Evolutionary conservation across 805 yeast genomes (phyloP).

Genomic region (Candida sonorensis): DNA sequence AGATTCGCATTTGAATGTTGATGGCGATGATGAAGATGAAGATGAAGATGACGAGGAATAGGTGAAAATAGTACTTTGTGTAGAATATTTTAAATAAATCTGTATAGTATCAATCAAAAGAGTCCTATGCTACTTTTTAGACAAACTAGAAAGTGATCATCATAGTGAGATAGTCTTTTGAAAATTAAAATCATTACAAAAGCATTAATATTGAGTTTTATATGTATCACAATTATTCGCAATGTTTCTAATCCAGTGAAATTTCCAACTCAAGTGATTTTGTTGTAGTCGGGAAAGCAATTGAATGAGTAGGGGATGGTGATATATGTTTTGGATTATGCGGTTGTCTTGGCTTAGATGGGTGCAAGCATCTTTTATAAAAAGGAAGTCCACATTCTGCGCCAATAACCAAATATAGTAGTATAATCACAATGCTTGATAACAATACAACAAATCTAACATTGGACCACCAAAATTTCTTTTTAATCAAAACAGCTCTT

Average conservation of each 20-base stretch:
- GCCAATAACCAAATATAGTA: slow-evolving; percentile 42
- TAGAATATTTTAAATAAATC: slow-evolving; percentile 1
- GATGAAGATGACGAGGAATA: slow-evolving; percentile 10
- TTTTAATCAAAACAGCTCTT: slow-evolving; percentile 53
- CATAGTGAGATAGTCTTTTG: too few relatives aligned
- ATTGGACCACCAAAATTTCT: slow-evolving; percentile 66
- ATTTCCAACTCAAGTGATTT: too few relatives aligned
- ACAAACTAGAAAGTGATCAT: too few relatives aligned
- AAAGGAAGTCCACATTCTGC: slow-evolving; percentile 49
- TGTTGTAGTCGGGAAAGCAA: too few relatives aligned
- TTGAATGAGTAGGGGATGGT: too few relatives aligned
- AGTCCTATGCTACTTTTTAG: too few relatives aligned
- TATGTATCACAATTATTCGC: too few relatives aligned
- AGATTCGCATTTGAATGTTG: slow-evolving; percentile 4
- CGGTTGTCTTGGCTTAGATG: slow-evolving; percentile 23
- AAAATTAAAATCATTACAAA: too few relatives aligned
- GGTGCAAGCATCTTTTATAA: slow-evolving; percentile 34
- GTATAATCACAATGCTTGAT: slow-evolving; percentile 19
- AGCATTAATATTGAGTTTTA: too few relatives aligned
- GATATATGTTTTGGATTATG: slow-evolving; percentile 7
- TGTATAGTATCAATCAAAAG: too few relatives aligned
- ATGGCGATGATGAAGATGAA: slow-evolving; percentile 9
- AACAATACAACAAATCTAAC: slow-evolving; percentile 34
- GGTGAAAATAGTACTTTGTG: slow-evolving; percentile 1
- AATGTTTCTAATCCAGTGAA: too few relatives aligned